Conservation (phyloP, 73 alveolate genomes). For the Paramecium sonneborni region DNA sequence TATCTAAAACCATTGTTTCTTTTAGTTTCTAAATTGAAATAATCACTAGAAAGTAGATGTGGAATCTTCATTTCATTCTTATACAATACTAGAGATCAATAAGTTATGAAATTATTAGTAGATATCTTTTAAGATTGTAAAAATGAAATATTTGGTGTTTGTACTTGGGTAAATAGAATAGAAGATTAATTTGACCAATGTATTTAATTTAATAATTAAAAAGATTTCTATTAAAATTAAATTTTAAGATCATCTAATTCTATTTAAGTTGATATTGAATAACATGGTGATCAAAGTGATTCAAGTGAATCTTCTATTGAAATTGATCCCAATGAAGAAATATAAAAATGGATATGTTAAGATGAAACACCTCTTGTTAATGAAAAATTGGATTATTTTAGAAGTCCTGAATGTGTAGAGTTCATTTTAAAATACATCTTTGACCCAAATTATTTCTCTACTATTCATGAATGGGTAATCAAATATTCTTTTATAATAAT, state of each 20-base stretch:
- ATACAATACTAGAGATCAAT: neutral
- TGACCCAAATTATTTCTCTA: neutral
- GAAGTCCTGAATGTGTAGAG: neutral
- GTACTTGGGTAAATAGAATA: constrained; percentile 19
- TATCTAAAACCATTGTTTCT: neutral
- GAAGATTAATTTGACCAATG: constrained; percentile 38
- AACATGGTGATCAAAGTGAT: neutral
- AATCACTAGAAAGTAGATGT: neutral
- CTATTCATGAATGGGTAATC: constrained; percentile 6
- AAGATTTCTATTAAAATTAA: constrained; percentile 1
- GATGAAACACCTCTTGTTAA: neutral
- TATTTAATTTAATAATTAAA: neutral
- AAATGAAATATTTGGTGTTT: neutral
- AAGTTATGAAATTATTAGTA: neutral
- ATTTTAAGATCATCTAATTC: neutral
- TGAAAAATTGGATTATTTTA: neutral
- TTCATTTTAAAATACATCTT: neutral
- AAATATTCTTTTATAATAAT: neutral
- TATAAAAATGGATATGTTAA: neutral
- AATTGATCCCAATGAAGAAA: constrained; percentile 23
- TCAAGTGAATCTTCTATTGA: neutral
- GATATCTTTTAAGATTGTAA: constrained; percentile 38
- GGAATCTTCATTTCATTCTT: neutral
- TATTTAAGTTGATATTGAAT: neutral
- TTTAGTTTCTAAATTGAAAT: neutral